Base-by-base conservation (phyloP, 139 green algal species). In the Haematococcus sp. region DNA sequence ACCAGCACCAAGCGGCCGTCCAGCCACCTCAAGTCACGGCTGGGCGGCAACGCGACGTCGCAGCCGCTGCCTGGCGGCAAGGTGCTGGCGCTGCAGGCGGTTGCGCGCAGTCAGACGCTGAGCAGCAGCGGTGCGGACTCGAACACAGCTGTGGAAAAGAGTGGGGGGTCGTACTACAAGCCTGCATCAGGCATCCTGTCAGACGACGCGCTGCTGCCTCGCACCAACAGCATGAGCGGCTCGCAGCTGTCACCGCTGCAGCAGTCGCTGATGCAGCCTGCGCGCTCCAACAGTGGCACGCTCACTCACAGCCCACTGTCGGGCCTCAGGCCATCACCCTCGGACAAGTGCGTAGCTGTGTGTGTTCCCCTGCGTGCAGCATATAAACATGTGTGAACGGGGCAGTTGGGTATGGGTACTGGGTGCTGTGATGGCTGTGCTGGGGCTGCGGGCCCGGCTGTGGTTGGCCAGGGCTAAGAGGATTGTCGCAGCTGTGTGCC, bases 181-280 rank as follows among this genome's bases (percentile, higher is more conserved):
- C 76, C 76, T 0, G 58, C 67, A 0, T 46, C 32, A 5, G 76
- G 76, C 5, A 65, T 81, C 49, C 40, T 81, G 23, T 74, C 63
- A 23, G 76, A 81, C 61, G 76, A 81, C 63, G 58, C 76, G 16
- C 35, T 49, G 55, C 43, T 80, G 40, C 74, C 61, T 30, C 32
- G 61, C 31, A 51, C 61, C 27, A 73, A 27, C 58, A 64, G 30
- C 46, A 68, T 76, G 23, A 73, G 69, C 54, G 52, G 51, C 16
- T 44, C 73, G 63, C 73, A 78, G 71, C 60, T 77, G 44, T 25
- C 49, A 30, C 23, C 9, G n/a, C 11, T 49, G 40, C 40, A 49
- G 40, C 40, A 49, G 40, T 11, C 7, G 40, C 7, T 49, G 40
- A 7, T 49, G 40, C 40, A 49, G 40, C 7, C 40, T 11, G 40